phyloP scores from a whole-genome alignment of 2,329 filamentous ascomycete genomes.

The Botryotinia globosa region DNA sequence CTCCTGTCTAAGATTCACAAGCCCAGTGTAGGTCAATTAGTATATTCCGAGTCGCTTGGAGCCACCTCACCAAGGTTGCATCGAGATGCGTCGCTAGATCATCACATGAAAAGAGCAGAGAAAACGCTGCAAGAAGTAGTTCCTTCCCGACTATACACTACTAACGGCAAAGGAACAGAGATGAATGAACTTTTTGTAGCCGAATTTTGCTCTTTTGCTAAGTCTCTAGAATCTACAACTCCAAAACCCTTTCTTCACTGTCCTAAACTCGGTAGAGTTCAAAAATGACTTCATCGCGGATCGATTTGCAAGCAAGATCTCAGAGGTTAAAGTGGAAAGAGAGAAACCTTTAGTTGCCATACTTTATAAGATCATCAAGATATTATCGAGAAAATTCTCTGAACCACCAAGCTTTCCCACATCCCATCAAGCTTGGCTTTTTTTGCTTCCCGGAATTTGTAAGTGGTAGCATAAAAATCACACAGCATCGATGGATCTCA shows the following conservation, averaged over 20 bases:
- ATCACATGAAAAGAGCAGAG: neutral
- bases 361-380: fast-evolving
- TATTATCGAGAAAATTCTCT: too few species aligned
- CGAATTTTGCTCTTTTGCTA: neutral
- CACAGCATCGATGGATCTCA: neutral
- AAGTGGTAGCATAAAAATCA: neutral
- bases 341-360: too few species aligned
- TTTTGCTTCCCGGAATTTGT: neutral
- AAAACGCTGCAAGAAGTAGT: neutral
- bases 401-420: neutral
- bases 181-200: fast-evolving
- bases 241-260: neutral
- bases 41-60: neutral
- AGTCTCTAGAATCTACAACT: neutral
- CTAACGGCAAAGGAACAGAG: neutral
- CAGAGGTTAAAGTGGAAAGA: too few species aligned
- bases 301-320: neutral
- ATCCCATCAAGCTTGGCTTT: neutral
- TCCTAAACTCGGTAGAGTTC: neutral
- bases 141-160: neutral
- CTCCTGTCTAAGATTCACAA: neutral
- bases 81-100: neutral
- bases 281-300: neutral
- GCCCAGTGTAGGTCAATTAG: fast-evolving
- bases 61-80: fast-evolving